These are phyloP conservation scores for Cladosporium sp. DNA, from an alignment of 2,329 filamentous ascomycete species.

Conservation along the genomic window DNA sequence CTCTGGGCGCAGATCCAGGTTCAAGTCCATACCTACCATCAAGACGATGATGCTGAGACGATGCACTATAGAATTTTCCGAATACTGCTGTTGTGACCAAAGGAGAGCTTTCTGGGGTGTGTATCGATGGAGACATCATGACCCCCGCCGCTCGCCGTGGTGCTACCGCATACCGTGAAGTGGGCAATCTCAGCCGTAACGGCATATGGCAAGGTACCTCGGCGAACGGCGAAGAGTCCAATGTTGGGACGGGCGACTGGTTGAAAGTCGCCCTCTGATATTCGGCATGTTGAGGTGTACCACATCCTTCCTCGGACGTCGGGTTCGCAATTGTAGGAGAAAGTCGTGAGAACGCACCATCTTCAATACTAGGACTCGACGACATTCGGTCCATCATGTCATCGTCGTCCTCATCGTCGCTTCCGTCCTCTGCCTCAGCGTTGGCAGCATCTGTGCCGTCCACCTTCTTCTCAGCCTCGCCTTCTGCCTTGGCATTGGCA, in stretches of 20 bases:
- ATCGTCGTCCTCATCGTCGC: conserved; percentile 63
- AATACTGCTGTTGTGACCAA: conserved; percentile 5
- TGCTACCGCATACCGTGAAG: neutral
- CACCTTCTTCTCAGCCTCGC: conserved; percentile 20
- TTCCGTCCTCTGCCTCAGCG: conserved; percentile 33
- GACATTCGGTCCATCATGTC: conserved; percentile 99
- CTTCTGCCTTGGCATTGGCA: conserved; percentile 47
- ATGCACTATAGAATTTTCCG: conserved; percentile 10
- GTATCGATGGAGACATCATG: conserved; percentile 1
- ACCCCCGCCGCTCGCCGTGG: neutral
- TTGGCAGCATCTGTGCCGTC: conserved; percentile 30
- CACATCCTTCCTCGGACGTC: neutral
- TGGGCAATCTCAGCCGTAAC: conserved; percentile 17
- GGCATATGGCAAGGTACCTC: conserved; percentile 38
- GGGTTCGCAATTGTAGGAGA: neutral
- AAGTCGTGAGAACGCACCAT: conserved; percentile 72
- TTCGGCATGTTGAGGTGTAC: conserved; percentile 12
- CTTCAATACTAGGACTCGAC: conserved; percentile 96
- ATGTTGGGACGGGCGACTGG: conserved; percentile 27
- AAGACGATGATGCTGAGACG: conserved; percentile 45
- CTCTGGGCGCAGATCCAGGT: conserved; percentile 41
- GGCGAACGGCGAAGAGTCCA: conserved; percentile 41
- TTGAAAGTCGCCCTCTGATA: conserved; percentile 26
- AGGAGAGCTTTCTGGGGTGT: conserved; percentile 8
- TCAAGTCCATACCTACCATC: conserved; percentile 44